Conservation (phyloP, 352 stramenopile genomes). For the Globisporangium megalacanthum region DNA sequence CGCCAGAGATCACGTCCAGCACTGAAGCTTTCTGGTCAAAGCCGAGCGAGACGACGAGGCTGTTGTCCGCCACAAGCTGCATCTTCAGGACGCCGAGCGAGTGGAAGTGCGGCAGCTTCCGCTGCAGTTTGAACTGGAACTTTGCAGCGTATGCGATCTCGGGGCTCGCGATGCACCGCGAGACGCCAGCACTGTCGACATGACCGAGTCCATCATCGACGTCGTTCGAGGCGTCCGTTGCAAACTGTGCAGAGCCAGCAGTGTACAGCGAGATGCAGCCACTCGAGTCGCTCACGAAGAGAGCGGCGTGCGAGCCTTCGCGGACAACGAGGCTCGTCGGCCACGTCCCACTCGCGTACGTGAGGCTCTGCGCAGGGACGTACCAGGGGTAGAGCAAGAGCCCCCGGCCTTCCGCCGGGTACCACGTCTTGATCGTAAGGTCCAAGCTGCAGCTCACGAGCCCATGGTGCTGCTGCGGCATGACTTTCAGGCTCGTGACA, state of each 20-base stretch:
- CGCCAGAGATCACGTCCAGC: slow-evolving; percentile 57
- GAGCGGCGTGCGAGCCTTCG: slow-evolving; percentile 28
- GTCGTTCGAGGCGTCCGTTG: slow-evolving; percentile 12
- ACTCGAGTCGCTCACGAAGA: slow-evolving; percentile 63
- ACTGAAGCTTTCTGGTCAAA: slow-evolving; percentile 74
- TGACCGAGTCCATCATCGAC: not conserved
- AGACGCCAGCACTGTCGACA: not conserved
- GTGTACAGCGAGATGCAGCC: slow-evolving; percentile 61
- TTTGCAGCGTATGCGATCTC: slow-evolving; percentile 15
- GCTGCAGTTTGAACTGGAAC: slow-evolving; percentile 53
- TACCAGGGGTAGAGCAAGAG: slow-evolving; percentile 71
- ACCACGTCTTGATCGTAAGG: slow-evolving; percentile 65
- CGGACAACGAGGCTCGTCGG: slow-evolving; percentile 52
- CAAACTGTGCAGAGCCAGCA: slow-evolving; percentile 2
- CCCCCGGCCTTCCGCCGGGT: slow-evolving; percentile 41
- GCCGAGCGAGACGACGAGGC: slow-evolving; percentile 65
- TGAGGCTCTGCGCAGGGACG: slow-evolving; percentile 48
- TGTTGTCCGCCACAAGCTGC: slow-evolving; percentile 55
- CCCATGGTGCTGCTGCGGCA: slow-evolving; percentile 36
- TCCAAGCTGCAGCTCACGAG: slow-evolving; percentile 73
- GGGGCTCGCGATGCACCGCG: not conserved
- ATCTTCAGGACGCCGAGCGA: slow-evolving; percentile 51
- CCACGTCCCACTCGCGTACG: slow-evolving; percentile 44
- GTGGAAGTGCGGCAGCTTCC: slow-evolving; percentile 59
- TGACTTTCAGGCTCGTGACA: slow-evolving; percentile 40